These are phyloP conservation scores for Exophiala xenobiotica DNA, from an alignment of 2,329 filamentous ascomycete genomes.

Conservation along the genomic window DNA sequence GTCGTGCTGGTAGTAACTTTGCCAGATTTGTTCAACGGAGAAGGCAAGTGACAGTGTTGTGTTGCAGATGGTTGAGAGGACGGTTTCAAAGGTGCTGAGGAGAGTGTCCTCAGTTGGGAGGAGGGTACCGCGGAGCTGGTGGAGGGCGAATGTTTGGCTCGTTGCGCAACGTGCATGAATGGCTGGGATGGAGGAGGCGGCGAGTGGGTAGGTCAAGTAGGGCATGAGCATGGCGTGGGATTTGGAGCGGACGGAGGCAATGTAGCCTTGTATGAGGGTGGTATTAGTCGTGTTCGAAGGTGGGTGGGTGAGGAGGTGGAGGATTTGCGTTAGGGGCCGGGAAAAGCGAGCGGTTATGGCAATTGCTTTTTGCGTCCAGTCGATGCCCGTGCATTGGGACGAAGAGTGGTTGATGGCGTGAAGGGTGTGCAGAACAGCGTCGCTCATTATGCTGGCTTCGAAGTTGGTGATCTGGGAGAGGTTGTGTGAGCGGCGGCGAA, in stretches of 20 bases:
- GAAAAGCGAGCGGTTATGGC: conserved; percentile 46
- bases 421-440: conserved; percentile 36
- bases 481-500: conserved; percentile 41
- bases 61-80: conserved; percentile 43
- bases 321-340: conserved; percentile 36
- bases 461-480: conserved; percentile 35
- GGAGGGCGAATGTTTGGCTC: conserved; percentile 41
- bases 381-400: conserved; percentile 41
- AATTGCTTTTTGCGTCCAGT: conserved; percentile 45
- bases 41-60: conserved; percentile 46
- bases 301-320: conserved; percentile 29
- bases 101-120: conserved; percentile 40
- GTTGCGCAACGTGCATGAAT: conserved; percentile 7
- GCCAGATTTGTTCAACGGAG: conserved; percentile 43
- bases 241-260: conserved; percentile 17
- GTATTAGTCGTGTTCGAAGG: conserved; percentile 2
- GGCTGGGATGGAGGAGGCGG: conserved; percentile 1
- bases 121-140: conserved; percentile 44
- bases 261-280: conserved; percentile 3
- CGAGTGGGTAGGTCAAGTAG: conserved; percentile 47
- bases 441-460: conserved; percentile 40
- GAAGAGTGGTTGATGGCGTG: conserved; percentile 28
- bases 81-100: conserved; percentile 43
- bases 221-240: conserved; percentile 46
- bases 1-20: conserved; percentile 20